These are phyloP conservation scores for Fusarium globosum DNA, from an alignment of 2,329 filamentous ascomycete species.

Conservation along the genomic window DNA sequence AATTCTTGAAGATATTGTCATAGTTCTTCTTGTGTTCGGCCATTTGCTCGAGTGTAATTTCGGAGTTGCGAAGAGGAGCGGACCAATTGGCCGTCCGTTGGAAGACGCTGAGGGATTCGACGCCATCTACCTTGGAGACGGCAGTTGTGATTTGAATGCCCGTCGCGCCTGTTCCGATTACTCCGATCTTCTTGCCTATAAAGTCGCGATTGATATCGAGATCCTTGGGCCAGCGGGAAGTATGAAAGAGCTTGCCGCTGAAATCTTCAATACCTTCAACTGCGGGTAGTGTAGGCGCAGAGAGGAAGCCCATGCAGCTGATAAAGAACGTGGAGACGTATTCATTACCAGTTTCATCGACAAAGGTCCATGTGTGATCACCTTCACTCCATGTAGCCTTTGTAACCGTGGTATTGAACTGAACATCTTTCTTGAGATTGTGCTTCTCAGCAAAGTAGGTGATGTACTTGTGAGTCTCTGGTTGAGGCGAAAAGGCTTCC, in stretches of 20 bases:
- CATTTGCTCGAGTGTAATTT: conserved; percentile 29
- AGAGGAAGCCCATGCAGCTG: conserved; percentile 29
- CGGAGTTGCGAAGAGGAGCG: conserved; percentile 34
- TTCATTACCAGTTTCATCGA: neutral
- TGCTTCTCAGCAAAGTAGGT: conserved; percentile 55
- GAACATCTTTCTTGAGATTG: conserved; percentile 53
- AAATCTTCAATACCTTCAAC: conserved; percentile 27
- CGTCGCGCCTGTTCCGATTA: conserved; percentile 33
- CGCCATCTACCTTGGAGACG: conserved; percentile 36
- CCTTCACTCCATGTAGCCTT: conserved; percentile 10
- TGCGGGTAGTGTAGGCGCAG: conserved; percentile 22
- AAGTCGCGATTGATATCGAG: conserved; percentile 2
- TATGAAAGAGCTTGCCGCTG: conserved; percentile 21
- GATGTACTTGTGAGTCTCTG: conserved; percentile 56
- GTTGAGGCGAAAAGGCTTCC: conserved; percentile 54
- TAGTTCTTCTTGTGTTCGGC: conserved; percentile 21
- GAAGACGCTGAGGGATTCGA: conserved; percentile 50
- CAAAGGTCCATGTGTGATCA: conserved; percentile 8
- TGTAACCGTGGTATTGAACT: conserved; percentile 19
- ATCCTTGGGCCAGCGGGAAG: conserved; percentile 30
- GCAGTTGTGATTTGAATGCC: conserved; percentile 34
- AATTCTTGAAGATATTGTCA: conserved; percentile 23
- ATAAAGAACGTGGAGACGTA: conserved; percentile 24
- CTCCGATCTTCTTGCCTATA: conserved; percentile 19
- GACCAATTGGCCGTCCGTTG: conserved; percentile 46